These are phyloP conservation scores for Brassica cretica DNA, from an alignment of 345 rosid genomes.

Conservation along the genomic window DNA sequence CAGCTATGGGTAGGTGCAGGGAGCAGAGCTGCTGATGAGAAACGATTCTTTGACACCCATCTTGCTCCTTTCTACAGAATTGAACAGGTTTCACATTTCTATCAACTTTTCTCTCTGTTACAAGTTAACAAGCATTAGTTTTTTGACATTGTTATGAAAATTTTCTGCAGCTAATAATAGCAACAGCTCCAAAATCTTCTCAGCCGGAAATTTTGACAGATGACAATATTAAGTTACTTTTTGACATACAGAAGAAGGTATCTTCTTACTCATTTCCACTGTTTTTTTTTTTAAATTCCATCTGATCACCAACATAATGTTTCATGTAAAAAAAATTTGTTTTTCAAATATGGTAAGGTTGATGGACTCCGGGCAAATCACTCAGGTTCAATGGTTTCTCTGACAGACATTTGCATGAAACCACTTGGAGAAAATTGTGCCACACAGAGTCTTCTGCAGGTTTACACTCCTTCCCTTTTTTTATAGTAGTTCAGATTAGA, in stretches of 20 bases:
- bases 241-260: conserved; percentile 95
- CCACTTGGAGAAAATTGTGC: conserved; percentile 96
- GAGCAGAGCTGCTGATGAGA: conserved; percentile 92
- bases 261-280: conserved; percentile 7
- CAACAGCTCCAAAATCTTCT: conserved; percentile 60
- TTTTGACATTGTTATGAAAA: not conserved
- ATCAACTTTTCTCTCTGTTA: conserved; percentile 3
- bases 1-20: conserved; percentile 99
- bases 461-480: conserved; percentile 29
- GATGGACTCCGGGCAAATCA: conserved; percentile 80
- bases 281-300: not conserved
- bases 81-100: conserved; percentile 66
- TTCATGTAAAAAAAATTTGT: conserved; percentile 3
- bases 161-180: conserved; percentile 72
- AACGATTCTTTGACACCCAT: conserved; percentile 81
- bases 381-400: conserved; percentile 77
- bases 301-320: conserved; percentile 1
- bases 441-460: conserved; percentile 94
- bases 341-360: conserved; percentile 55
- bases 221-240: conserved; percentile 80
- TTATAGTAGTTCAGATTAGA: not conserved
- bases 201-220: conserved; percentile 80
- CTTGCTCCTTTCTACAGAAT: conserved; percentile 96
- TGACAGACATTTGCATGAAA: conserved; percentile 93
- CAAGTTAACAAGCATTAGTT: conserved; percentile 2